Evolutionary conservation across 139 green algal genomes (phyloP).

Genomic region (Chlorella sp.): DNA sequence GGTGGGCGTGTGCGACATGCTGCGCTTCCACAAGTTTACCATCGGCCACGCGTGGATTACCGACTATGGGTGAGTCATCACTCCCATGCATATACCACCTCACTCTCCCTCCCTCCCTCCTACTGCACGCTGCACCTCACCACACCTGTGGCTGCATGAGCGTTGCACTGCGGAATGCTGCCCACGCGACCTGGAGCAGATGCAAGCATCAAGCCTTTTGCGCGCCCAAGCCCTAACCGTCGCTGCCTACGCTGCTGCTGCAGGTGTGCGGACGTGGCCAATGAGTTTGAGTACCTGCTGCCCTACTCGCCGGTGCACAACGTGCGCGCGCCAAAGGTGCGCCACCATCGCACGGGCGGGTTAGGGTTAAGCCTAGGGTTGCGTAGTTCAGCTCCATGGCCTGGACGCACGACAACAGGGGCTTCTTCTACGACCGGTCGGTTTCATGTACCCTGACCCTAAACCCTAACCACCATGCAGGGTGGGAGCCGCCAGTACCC

Average conservation of each 20-base stretch:
- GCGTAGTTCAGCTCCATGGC: conserved; percentile 67
- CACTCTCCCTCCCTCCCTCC: conserved; percentile 1
- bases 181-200: no score
- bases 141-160: no score
- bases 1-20: conserved; percentile 92
- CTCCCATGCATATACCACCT: background rate
- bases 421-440: conserved; percentile 87
- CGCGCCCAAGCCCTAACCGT: no score
- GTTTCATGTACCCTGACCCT: no score
- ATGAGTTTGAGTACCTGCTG: conserved; percentile 53
- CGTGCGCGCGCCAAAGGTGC: conserved; percentile 48
- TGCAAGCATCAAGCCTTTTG: no score
- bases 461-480: no score
- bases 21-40: conserved; percentile 94
- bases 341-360: background rate
- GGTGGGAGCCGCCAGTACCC: conserved; percentile 26
- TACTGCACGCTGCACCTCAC: no score
- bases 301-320: conserved; percentile 91
- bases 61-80: conserved; percentile 83
- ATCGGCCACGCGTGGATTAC: conserved; percentile 80
- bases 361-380: no score
- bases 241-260: no score
- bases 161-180: background rate
- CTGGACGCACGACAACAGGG: conserved; percentile 85
- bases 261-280: conserved; percentile 38